Percentiles rank a stretch among this genome's conserved stretches.
These are phyloP conservation scores for Echria macrotheca DNA, from an alignment of 495 filamentous ascomycete species.

Conservation along the genomic window DNA sequence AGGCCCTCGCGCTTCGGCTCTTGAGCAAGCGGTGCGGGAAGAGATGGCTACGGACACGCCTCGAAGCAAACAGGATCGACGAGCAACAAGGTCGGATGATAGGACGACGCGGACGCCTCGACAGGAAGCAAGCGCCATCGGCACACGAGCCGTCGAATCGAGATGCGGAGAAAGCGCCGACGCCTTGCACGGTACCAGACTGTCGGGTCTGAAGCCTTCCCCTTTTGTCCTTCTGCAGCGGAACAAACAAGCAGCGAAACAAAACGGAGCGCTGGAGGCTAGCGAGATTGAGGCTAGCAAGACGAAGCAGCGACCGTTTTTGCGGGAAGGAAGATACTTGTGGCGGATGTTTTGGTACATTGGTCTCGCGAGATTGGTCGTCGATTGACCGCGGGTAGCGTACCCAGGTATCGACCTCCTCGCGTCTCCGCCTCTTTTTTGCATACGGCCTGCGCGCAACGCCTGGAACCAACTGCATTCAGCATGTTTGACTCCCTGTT, in stretches of 20 bases:
- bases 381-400: too few species aligned
- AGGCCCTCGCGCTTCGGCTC: too few species aligned
- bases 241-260: background rate
- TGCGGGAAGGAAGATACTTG: too few species aligned
- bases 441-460: too few species aligned
- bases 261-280: too few species aligned
- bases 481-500: too few species aligned
- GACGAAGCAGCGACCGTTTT: background rate
- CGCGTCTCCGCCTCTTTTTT: too few species aligned
- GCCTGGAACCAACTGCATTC: too few species aligned
- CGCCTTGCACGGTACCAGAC: background rate
- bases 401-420: too few species aligned
- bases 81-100: background rate
- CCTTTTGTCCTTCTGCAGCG: conserved; percentile 1
- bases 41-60: too few species aligned
- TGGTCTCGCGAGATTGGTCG: too few species aligned
- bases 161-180: conserved; percentile 1
- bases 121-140: background rate
- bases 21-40: too few species aligned
- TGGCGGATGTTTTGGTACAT: background rate
- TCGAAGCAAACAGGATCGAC: background rate
- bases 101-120: background rate
- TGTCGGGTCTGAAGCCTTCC: conserved; percentile 3
- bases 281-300: background rate
- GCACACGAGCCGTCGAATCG: conserved; percentile 3